Percentiles rank a stretch among this genome's conserved stretches.
Conservation (phyloP, 805 yeast species). For the Kazachstania kunashirensis region DNA sequence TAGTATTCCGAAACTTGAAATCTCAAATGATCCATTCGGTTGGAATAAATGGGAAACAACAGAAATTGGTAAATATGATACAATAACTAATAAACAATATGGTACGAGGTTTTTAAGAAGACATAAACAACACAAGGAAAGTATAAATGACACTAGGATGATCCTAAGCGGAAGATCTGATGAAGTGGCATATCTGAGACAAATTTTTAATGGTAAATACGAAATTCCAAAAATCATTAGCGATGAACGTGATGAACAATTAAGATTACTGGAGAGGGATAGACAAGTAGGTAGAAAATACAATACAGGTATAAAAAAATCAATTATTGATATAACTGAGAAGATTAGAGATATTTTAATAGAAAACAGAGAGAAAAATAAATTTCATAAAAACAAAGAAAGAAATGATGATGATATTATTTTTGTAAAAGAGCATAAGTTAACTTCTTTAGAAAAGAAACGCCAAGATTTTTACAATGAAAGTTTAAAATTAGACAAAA, state of each 20-base stretch:
- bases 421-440: slow-evolving; percentile 21
- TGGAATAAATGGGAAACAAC: slow-evolving; percentile 23
- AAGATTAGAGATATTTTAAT: slow-evolving; percentile 18
- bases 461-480: slow-evolving; percentile 14
- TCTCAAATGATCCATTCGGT: slow-evolving; percentile 24
- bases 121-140: slow-evolving; percentile 6
- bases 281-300: not conserved
- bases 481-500: slow-evolving; percentile 20
- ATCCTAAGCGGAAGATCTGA: slow-evolving; percentile 16
- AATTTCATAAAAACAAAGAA: not conserved
- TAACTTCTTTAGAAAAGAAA: slow-evolving; percentile 21
- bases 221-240: slow-evolving; percentile 25
- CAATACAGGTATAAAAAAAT: slow-evolving; percentile 9
- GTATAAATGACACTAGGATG: slow-evolving; percentile 7
- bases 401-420: slow-evolving; percentile 20
- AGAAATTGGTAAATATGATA: slow-evolving; percentile 19
- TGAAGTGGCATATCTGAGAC: slow-evolving; percentile 25
- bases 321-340: slow-evolving; percentile 22
- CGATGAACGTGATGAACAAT: slow-evolving; percentile 20
- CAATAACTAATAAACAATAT: slow-evolving; percentile 15
- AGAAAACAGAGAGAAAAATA: slow-evolving; percentile 6
- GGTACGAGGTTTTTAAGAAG: slow-evolving; percentile 31
- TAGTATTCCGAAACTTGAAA: not conserved
- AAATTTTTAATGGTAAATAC: slow-evolving; percentile 30
- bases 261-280: slow-evolving; percentile 18